phyloP scores from a whole-genome alignment of 2,329 filamentous ascomycete genomes.

The Calonectria leucothoes region DNA sequence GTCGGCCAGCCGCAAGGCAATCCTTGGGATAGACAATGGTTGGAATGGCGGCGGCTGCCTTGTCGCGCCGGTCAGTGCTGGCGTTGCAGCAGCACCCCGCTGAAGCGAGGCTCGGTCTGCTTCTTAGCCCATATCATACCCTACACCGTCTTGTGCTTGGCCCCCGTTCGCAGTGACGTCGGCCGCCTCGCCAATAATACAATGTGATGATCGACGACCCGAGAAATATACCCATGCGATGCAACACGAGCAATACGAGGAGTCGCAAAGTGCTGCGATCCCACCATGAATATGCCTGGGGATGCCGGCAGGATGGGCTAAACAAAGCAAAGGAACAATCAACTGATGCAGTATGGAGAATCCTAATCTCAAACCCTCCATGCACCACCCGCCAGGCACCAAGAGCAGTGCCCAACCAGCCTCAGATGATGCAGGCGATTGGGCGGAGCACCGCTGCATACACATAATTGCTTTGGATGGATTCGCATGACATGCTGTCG shows the following conservation, averaged over 20 bases:
- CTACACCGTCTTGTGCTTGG: slow-evolving; percentile 13
- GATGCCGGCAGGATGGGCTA: not conserved
- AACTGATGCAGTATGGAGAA: not conserved
- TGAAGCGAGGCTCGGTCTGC: slow-evolving; percentile 21
- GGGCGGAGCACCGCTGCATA: slow-evolving; percentile 10
- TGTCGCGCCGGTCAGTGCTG: slow-evolving; percentile 5
- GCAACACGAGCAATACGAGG: slow-evolving; percentile 20
- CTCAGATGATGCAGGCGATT: not conserved
- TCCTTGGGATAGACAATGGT: not conserved
- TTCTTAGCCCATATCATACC: slow-evolving; percentile 12
- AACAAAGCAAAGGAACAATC: slow-evolving; percentile 9
- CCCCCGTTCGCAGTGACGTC: slow-evolving; percentile 1
- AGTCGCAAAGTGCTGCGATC: not conserved
- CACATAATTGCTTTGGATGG: slow-evolving; percentile 17
- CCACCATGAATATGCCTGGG: not conserved
- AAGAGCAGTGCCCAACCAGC: slow-evolving; percentile 7
- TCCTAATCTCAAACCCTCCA: slow-evolving; percentile 8
- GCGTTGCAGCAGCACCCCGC: slow-evolving; percentile 22
- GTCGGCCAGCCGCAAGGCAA: slow-evolving; percentile 2
- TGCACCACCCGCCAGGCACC: slow-evolving; percentile 4
- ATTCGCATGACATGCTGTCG: slow-evolving; percentile 7
- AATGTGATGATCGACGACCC: slow-evolving; percentile 10
- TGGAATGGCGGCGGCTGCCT: slow-evolving; percentile 21
- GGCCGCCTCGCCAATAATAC: not conserved
- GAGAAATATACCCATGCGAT: slow-evolving; percentile 12